These are phyloP conservation scores for Echites panduratus DNA, from an alignment of 257 asterid genomes.

Conservation along the genomic window DNA sequence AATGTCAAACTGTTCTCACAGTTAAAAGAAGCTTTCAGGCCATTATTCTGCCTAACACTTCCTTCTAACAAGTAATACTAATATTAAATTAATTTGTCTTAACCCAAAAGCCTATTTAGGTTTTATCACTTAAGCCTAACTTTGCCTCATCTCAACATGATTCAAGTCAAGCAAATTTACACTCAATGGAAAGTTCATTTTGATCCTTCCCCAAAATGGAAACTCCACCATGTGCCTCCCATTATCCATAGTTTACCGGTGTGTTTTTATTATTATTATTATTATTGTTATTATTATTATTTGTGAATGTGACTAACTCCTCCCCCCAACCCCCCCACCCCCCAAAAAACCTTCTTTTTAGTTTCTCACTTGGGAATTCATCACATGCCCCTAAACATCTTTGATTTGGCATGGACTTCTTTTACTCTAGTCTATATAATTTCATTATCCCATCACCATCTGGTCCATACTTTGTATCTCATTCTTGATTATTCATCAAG, in stretches of 20 bases:
- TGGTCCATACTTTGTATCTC: constrained; percentile 21
- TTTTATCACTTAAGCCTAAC: constrained; percentile 34
- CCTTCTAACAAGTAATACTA: background rate
- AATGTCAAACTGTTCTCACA: background rate
- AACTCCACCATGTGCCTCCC: constrained; percentile 9
- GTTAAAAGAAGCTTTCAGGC: constrained; percentile 16
- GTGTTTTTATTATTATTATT: too few relatives aligned
- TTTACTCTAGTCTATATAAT: constrained; percentile 25
- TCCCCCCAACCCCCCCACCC: too few relatives aligned
- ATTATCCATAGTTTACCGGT: constrained; percentile 9
- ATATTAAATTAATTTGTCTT: background rate
- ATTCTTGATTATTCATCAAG: too few relatives aligned
- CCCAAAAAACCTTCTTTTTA: constrained; percentile 26
- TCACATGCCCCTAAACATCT: constrained; percentile 37
- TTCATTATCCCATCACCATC: constrained; percentile 14
- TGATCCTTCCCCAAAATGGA: constrained; percentile 21
- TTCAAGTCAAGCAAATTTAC: constrained; percentile 37
- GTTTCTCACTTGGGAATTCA: constrained; percentile 28
- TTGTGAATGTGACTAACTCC: constrained; percentile 44
- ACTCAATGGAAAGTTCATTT: constrained; percentile 35
- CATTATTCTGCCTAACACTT: constrained; percentile 28
- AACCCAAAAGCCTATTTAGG: constrained; percentile 5
- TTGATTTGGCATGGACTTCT: constrained; percentile 30
- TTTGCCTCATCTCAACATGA: constrained; percentile 30
- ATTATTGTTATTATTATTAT: background rate